Conservation (phyloP, 768 basidiomycete genomes). For the Boletus rex-veris region DNA sequence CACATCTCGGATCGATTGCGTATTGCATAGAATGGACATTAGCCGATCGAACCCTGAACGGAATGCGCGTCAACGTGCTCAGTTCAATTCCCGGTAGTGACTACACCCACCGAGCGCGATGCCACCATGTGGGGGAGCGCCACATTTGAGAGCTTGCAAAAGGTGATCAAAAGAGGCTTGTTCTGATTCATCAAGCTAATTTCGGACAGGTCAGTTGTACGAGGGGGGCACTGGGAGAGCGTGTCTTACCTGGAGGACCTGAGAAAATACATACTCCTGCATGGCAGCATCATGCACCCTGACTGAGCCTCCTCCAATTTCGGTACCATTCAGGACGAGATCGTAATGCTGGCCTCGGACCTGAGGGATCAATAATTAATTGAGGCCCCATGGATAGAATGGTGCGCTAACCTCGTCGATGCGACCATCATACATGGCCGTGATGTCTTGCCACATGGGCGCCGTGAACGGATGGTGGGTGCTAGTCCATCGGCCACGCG, state of each 20-base stretch:
- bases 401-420: conserved; percentile 47
- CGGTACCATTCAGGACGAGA: conserved; percentile 88
- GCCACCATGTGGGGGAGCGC: conserved; percentile 94
- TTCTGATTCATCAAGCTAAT: conserved; percentile 70
- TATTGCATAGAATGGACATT: conserved; percentile 85
- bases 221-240: conserved; percentile 1
- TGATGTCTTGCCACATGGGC: conserved; percentile 87
- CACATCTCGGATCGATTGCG: conserved; percentile 88
- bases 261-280: conserved; percentile 77
- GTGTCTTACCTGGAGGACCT: conserved; percentile 68
- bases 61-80: conserved; percentile 2
- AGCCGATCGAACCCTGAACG: conserved; percentile 84
- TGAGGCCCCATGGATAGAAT: neutral
- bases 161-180: conserved; percentile 78
- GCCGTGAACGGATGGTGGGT: conserved; percentile 97
- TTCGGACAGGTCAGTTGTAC: conserved; percentile 10
- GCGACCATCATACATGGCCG: conserved; percentile 67
- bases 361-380: conserved; percentile 35
- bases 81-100: conserved; percentile 7
- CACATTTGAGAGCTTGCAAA: conserved; percentile 80
- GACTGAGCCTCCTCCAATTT: conserved; percentile 93
- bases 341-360: conserved; percentile 96
- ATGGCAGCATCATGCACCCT: conserved; percentile 84
- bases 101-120: conserved; percentile 74
- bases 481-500: conserved; percentile 86